Conservation (phyloP, 2,329 filamentous ascomycete genomes). For the Coniosporium tulheliwenetii region DNA sequence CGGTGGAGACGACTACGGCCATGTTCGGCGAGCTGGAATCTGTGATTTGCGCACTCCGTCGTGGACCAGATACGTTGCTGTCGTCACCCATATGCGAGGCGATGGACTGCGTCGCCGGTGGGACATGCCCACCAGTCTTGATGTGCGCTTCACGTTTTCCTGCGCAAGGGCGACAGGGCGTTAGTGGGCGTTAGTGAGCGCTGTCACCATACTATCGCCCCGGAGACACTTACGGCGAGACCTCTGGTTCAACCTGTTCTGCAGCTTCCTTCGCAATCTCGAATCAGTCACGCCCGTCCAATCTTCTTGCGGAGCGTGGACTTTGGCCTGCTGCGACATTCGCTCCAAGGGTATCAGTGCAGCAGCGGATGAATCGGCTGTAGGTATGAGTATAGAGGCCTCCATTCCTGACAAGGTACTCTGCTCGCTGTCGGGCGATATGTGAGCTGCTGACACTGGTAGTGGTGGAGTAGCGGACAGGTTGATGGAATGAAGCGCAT, state of each 20-base stretch:
- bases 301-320: constrained; percentile 10
- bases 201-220: constrained; percentile 8
- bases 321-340: too few species aligned
- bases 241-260: constrained; percentile 14
- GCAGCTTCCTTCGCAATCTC: constrained; percentile 9
- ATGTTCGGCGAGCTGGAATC: neutral
- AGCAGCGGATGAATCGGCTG: too few species aligned
- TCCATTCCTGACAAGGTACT: too few species aligned
- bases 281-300: constrained; percentile 18
- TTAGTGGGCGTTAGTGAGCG: constrained; percentile 10
- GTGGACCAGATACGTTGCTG: neutral
- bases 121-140: neutral
- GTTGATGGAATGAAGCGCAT: too few species aligned
- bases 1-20: neutral
- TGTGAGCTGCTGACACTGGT: too few species aligned
- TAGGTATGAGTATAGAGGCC: too few species aligned
- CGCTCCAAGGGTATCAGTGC: too few species aligned
- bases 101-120: neutral
- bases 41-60: neutral
- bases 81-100: neutral
- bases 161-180: neutral
- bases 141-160: neutral
- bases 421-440: too few species aligned
- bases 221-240: constrained; percentile 10
- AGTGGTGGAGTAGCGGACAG: too few species aligned